Percentiles rank a stretch among this genome's conserved stretches.
phyloP scores from a whole-genome alignment of 495 filamentous ascomycete genomes.

The Lichina pygmaea region DNA sequence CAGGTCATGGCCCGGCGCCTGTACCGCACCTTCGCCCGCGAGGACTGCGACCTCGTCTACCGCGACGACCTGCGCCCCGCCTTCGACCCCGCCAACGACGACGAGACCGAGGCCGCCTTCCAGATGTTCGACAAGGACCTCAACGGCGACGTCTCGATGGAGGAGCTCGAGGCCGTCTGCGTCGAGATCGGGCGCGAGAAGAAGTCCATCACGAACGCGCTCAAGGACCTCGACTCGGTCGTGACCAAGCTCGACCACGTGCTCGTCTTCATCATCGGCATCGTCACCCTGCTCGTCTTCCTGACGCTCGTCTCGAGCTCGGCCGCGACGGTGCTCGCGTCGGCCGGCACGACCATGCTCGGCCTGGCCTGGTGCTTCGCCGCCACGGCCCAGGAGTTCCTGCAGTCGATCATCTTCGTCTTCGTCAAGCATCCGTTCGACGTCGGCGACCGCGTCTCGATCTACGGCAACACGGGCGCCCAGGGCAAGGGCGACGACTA shows the following conservation, averaged over 20 bases:
- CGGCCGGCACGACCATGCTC: constrained; percentile 59
- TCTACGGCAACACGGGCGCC: constrained; percentile 74
- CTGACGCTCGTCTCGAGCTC: constrained; percentile 73
- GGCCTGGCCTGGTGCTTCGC: constrained; percentile 83
- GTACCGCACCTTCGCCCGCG: constrained; percentile 67
- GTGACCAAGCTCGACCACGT: constrained; percentile 76
- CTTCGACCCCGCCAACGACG: constrained; percentile 37
- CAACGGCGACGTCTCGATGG: constrained; percentile 92
- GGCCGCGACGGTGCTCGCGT: constrained; percentile 62
- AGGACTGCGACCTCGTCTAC: constrained; percentile 46
- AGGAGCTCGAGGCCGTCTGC: constrained; percentile 78
- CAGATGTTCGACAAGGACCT: constrained; percentile 87
- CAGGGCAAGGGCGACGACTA: constrained; percentile 65
- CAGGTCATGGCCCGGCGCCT: constrained; percentile 75
- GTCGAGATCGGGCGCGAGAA: constrained; percentile 87
- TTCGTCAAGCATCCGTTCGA: constrained; percentile 98
- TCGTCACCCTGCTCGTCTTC: constrained; percentile 63
- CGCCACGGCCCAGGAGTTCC: constrained; percentile 78
- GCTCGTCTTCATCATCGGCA: constrained; percentile 57
- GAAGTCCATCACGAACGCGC: constrained; percentile 76
- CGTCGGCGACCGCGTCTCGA: constrained; percentile 75
- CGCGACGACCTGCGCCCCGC: constrained; percentile 53
- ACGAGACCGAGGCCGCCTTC: constrained; percentile 82
- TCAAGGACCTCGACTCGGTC: constrained; percentile 89
- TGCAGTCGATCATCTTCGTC: constrained; percentile 79